These are phyloP conservation scores for Scutellaria barbata DNA, from an alignment of 257 asterid species.

Conservation along the genomic window DNA sequence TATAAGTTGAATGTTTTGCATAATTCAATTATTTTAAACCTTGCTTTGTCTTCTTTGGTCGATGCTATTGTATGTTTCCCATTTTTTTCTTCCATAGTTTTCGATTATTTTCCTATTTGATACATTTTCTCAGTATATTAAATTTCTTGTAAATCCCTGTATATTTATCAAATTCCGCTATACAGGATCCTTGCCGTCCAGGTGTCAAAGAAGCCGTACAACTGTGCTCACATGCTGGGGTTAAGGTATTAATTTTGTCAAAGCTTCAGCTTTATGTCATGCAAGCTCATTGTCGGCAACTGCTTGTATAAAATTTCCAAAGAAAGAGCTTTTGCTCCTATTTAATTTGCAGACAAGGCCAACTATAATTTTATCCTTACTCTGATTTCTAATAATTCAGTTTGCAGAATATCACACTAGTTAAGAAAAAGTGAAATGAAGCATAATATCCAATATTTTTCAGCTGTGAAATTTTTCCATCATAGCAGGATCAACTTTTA, in stretches of 20 bases:
- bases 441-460: conserved; percentile 5
- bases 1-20: conserved; percentile 18
- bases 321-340: background rate
- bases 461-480: background rate
- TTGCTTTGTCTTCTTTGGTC: conserved; percentile 21
- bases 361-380: background rate
- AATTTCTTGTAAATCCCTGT: conserved; percentile 2
- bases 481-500: background rate
- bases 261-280: conserved; percentile 19
- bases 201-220: conserved; percentile 93
- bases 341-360: conserved; percentile 22
- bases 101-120: conserved; percentile 12
- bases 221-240: conserved; percentile 86
- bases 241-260: conserved; percentile 60
- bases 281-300: conserved; percentile 10
- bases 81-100: conserved; percentile 16
- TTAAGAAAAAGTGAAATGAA: conserved; percentile 5
- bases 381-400: background rate
- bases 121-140: conserved; percentile 18
- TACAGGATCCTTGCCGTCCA: conserved; percentile 98
- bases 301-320: background rate
- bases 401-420: background rate
- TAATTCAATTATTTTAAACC: conserved; percentile 8
- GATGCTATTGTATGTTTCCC: conserved; percentile 10
- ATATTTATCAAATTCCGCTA: conserved; percentile 23